Base-by-base conservation (phyloP, 2,329 filamentous ascomycete species). In the Fusarium coicis region DNA sequence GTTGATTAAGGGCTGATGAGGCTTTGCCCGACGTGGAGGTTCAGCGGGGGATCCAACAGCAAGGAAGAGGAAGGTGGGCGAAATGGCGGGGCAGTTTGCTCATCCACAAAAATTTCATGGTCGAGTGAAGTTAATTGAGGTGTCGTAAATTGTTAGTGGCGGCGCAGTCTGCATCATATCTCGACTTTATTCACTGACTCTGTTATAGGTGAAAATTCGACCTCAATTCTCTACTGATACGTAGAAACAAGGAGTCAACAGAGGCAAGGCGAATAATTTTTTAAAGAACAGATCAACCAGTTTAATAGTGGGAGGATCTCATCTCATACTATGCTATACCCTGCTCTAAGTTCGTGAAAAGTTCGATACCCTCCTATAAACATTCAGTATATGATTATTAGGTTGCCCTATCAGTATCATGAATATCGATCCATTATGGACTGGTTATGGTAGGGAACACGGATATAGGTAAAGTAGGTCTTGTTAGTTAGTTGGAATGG, bases 21-120 rank as follows among this genome's bases (percentile, higher is more conserved):
- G 74, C 76, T 78, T 54, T 72, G 68, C 42, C 36, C 10, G 26
- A 77, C 74, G 76, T 78, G 76, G 76, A 78, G 76, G 76, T 78
- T 77, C 74, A 67, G 76, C 70, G 76, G 74, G 76, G 76, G 63
- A 37, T 53, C 39, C 46, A 68, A 37, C 36, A 37, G 36, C 18
- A 37, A 37, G 36, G 16, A 37, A 19, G 71, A 34, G 40, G 62
- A 57, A 49, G 68, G 47, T 66, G 63, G 72, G 70, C 53, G 52
- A 43, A 63, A 75, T 75, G 74, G 74, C 74, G 76, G 76, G 76
- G 76, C 52, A 55, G 26, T 69, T 68, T 68, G 32, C 58, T 43
- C 66, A 70, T 69, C 66, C 66, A 69, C 66, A 69, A 69, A 74
- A 73, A 70, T 55, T 60, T 58, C 32, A 52, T 10, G 54, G 60